Percentiles rank a stretch among this genome's conserved stretches.
phyloP scores from a whole-genome alignment of 768 basidiomycete species.

The Hericium erinaceus region DNA sequence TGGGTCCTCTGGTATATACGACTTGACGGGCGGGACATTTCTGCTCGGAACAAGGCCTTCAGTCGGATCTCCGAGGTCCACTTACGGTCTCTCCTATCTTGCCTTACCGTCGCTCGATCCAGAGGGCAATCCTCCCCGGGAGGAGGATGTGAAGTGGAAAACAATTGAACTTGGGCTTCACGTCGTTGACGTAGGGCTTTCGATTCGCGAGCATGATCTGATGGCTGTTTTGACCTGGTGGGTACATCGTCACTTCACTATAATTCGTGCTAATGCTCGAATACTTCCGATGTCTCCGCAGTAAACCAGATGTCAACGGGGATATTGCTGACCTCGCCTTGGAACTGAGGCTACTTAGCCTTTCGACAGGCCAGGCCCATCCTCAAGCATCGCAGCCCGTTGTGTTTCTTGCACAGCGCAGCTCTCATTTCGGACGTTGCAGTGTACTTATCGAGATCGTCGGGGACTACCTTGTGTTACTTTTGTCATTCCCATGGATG shows the following conservation, averaged over 20 bases:
- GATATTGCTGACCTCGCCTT: not conserved
- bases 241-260: not conserved
- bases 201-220: constrained; percentile 11
- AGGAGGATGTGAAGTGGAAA: not conserved
- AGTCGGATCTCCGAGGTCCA: not conserved
- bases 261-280: not conserved
- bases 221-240: constrained; percentile 10
- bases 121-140: not conserved
- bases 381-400: constrained; percentile 5
- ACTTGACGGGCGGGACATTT: constrained; percentile 12
- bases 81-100: constrained; percentile 7
- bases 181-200: constrained; percentile 11
- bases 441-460: constrained; percentile 11
- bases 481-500: constrained; percentile 7
- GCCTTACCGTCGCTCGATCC: not conserved
- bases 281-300: not conserved
- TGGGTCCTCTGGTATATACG: constrained; percentile 12
- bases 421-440: constrained; percentile 2
- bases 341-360: constrained; percentile 9
- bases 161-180: not conserved
- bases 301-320: not conserved
- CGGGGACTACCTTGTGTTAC: constrained; percentile 9
- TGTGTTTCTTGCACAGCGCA: constrained; percentile 5
- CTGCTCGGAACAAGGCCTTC: constrained; percentile 9
- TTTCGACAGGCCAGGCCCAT: constrained; percentile 10